Base-by-base conservation (phyloP, 1,284 basidiomycete genomes). In the Irpex sp. region DNA sequence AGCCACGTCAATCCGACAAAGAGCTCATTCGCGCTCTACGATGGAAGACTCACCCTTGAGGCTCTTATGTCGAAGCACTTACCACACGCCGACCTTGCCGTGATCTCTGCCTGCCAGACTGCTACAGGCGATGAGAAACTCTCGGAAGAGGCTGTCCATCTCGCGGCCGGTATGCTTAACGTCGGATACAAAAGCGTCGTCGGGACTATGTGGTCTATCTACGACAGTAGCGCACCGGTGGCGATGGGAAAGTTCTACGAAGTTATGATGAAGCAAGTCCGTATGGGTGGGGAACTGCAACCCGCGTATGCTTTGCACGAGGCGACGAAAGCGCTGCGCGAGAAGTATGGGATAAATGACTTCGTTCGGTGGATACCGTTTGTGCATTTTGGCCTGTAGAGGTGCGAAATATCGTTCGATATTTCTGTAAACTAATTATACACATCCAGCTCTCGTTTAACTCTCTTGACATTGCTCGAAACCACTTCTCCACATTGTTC, bases 1-100 rank as follows among this genome's bases (percentile, higher is more conserved):
- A 62, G 65, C 47, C 18, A 35, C 16, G 16, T 23, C 5, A 39
- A 60, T 57, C 59, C 65, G 23, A 57, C 55, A 39, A 49, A 62
- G n/a, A 67, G 63, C 60, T 63, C 58, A 5, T 63, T 69, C 57
- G 47, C 56, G n/a, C 61, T 70, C 58, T 54, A 61, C 36, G 56
- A 64, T 28, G 63, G 59, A 28, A 52, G 21, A 48, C 61, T 67
- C 33, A 35, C 21, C 5, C 58, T 69, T 9, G 51, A 59, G 7
- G 36, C 57, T 51, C 60, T 70, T 56, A 62, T 63, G 54, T 45
- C 42, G 18, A 14, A 45, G 16, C 8, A 45, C 42, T 18, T 45
- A 14, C n/a, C 42, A 18, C 14, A 45, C n/a, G 42, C 42, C 16
- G 42, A 45, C 42, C 42, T 45, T 18, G 42, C 42, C n/a, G 42